phyloP scores from a whole-genome alignment of 768 basidiomycete genomes.

The Agrocybe praecox region DNA sequence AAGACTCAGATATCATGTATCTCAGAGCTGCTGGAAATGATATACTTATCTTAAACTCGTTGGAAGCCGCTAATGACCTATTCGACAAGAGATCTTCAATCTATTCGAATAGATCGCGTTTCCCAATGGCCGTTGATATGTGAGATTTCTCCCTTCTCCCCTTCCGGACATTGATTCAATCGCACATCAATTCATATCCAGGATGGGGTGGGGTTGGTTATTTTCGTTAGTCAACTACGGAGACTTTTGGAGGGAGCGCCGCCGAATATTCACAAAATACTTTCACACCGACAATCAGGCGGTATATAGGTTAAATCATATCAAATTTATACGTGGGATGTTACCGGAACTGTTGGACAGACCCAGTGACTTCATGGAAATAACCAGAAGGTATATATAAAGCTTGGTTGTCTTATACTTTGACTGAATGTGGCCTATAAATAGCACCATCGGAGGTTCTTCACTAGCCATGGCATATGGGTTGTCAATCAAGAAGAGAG shows the following conservation, averaged over 20 bases:
- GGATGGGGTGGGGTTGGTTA: conserved; percentile 41
- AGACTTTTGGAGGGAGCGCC: conserved; percentile 36
- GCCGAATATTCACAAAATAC: conserved; percentile 40
- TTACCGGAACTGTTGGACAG: conserved; percentile 29
- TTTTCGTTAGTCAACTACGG: conserved; percentile 39
- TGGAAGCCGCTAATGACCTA: conserved; percentile 36
- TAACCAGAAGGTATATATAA: conserved; percentile 31
- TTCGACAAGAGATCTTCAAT: conserved; percentile 42
- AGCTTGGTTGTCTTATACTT: not conserved
- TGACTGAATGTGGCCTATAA: too few relatives aligned
- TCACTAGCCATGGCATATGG: conserved; percentile 49
- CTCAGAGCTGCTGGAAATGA: conserved; percentile 29
- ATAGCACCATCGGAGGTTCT: conserved; percentile 38
- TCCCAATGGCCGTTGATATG: not conserved
- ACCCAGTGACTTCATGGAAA: conserved; percentile 36
- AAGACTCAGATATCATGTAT: conserved; percentile 34
- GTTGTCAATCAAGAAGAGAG: conserved; percentile 33
- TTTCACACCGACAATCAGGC: conserved; percentile 18
- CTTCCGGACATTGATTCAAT: conserved; percentile 11
- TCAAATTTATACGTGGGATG: conserved; percentile 28
- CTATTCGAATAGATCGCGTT: conserved; percentile 37
- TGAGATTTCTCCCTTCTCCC: conserved; percentile 11
- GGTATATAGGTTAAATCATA: conserved; percentile 28
- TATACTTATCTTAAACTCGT: conserved; percentile 37
- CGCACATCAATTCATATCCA: conserved; percentile 6